Evolutionary conservation across 2,329 filamentous ascomycete species (phyloP).

Genomic region (Xylaria hypoxylon): DNA sequence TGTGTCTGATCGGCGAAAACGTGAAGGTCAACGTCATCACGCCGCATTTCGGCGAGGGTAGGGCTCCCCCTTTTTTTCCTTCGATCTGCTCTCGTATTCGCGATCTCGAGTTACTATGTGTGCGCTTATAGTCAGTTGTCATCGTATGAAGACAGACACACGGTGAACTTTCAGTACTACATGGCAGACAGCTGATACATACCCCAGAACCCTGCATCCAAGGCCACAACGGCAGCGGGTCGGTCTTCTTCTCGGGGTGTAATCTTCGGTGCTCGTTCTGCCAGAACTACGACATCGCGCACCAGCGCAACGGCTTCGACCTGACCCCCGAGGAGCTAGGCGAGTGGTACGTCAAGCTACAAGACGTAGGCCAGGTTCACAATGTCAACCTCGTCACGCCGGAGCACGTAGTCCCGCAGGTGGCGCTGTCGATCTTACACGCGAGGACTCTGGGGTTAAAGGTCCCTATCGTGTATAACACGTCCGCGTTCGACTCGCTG

Average conservation of each 20-base stretch:
- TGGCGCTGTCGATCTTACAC: slow-evolving; percentile 79
- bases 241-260: slow-evolving; percentile 83
- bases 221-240: slow-evolving; percentile 82
- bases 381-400: slow-evolving; percentile 91
- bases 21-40: slow-evolving; percentile 87
- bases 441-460: slow-evolving; percentile 76
- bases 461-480: slow-evolving; percentile 86
- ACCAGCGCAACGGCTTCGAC: slow-evolving; percentile 83
- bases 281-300: slow-evolving; percentile 86
- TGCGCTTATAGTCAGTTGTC: background rate
- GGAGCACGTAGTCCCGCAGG: slow-evolving; percentile 87
- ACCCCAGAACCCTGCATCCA: slow-evolving; percentile 79
- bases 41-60: slow-evolving; percentile 83
- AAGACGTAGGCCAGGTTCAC: slow-evolving; percentile 82
- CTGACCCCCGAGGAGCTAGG: slow-evolving; percentile 81
- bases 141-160: background rate
- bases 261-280: slow-evolving; percentile 81
- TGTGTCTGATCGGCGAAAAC: slow-evolving; percentile 78
- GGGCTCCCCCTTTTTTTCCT: slow-evolving; percentile 32
- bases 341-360: slow-evolving; percentile 85
- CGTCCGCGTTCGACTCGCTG: slow-evolving; percentile 81
- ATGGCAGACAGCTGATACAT: slow-evolving; percentile 17
- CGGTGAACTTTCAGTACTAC: background rate
- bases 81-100: background rate
- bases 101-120: background rate